Percentiles rank a stretch among this genome's conserved stretches.
These are phyloP conservation scores for Geotrichum klebahnii DNA, from an alignment of 1,139 yeast genomes.

Conservation along the genomic window DNA sequence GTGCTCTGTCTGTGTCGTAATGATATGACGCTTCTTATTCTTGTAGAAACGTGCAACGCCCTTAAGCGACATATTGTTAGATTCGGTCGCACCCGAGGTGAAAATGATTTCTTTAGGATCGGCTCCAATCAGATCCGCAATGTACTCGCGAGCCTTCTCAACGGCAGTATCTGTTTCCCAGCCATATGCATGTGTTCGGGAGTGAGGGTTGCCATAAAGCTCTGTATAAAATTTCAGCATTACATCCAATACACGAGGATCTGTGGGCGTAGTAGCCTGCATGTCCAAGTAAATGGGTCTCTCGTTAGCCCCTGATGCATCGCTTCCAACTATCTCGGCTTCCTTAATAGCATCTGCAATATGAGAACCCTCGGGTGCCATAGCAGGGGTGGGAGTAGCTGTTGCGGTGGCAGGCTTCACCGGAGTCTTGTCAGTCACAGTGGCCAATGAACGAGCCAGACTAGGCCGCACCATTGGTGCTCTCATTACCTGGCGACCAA, in stretches of 20 bases:
- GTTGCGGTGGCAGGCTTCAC: too few species aligned
- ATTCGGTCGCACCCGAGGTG: slow-evolving; percentile 97
- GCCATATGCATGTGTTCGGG: slow-evolving; percentile 96
- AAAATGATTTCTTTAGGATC: slow-evolving; percentile 95
- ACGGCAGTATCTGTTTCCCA: slow-evolving; percentile 97
- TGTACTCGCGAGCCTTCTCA: slow-evolving; percentile 74
- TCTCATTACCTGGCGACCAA: too few species aligned
- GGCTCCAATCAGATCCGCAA: slow-evolving; percentile 82
- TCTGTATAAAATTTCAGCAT: slow-evolving; percentile 94
- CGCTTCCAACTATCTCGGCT: too few species aligned
- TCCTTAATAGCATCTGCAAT: too few species aligned
- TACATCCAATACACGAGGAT: slow-evolving; percentile 90
- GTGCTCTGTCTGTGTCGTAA: slow-evolving; percentile 95
- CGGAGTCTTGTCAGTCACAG: too few species aligned
- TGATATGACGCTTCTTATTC: slow-evolving; percentile 85
- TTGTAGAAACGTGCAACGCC: slow-evolving; percentile 93
- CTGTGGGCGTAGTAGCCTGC: slow-evolving; percentile 98
- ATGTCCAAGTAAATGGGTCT: slow-evolving; percentile 91
- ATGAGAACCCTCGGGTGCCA: too few species aligned
- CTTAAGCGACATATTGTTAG: slow-evolving; percentile 88
- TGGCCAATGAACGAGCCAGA: too few species aligned
- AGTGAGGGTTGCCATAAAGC: slow-evolving; percentile 91
- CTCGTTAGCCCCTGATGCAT: slow-evolving; percentile 23
- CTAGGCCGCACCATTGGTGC: too few species aligned
- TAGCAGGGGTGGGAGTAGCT: too few species aligned